Evolutionary conservation across 2,329 filamentous ascomycete species (phyloP), one percentile per base, ranked within the genome.

Genomic region (Pseudogymnoascus sp.): DNA sequence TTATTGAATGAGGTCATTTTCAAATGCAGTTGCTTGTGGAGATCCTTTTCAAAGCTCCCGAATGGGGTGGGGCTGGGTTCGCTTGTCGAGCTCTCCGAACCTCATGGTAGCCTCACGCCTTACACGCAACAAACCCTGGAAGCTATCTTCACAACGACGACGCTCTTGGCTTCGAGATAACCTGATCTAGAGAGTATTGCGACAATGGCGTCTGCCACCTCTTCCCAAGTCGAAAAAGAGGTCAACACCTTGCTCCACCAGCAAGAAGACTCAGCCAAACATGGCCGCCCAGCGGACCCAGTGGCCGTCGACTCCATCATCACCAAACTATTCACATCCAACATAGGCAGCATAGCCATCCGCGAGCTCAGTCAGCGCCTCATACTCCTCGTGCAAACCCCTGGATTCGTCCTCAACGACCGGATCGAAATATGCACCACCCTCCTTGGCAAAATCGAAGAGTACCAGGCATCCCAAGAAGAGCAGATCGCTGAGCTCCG

Each of bases 401-500:
- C n/a, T 7, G 25, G 92, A 63, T 75, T 81, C 38, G 82, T 85
- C 68, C 75, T 84, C 44, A 84, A 89, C 65, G 78, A 87, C 66
- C 88, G 88, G 77, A 88, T 96, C 70, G 83, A 86, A 67, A 88
- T 92, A 56, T 92, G 90, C 69, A 84, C 70, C 85, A 89, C 72
- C 83, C 90, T n/a, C 82, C 96, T 60, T 2, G 25, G 14, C 44
- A 77, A 81, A 60, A 79, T 85, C 47, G 82, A 97, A 61, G 71
- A 77, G 74, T 82, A 73, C 76, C 88, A 74, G 28, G 87, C 76
- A 76, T 89, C 73, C 33, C 89, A 88, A 1, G 86, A 94, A 75
- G 92, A 97, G 74, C 91, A 96, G 75, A 86, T 89, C 70, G 90
- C 89, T 5, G 80, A 84, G 50, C 81, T 97, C 62, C 89, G 92